Evolutionary conservation across 352 stramenopile genomes (phyloP).

Genomic region (Phytophthora idaei): DNA sequence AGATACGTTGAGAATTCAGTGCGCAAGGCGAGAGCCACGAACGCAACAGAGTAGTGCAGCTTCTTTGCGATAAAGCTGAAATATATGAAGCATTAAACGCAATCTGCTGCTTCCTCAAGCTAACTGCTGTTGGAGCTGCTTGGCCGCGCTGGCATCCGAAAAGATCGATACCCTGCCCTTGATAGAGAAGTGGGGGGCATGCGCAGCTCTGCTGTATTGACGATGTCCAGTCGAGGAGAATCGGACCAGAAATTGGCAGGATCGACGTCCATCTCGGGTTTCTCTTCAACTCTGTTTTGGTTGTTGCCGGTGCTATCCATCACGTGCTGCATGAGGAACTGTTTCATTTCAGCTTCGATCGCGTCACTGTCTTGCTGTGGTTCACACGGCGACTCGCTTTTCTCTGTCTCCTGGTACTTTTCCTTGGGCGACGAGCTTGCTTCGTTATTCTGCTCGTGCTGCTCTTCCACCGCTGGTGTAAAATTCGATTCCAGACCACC

Average conservation of each 20-base stretch:
- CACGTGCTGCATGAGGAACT: conserved; percentile 46
- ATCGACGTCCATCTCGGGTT: conserved; percentile 26
- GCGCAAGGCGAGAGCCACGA: conserved; percentile 14
- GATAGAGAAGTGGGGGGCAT: conserved; percentile 53
- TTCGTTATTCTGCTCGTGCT: conserved; percentile 18
- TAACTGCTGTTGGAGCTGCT: conserved; percentile 23
- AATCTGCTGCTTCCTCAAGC: conserved; percentile 1
- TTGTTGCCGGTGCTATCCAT: conserved; percentile 15
- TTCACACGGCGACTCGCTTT: conserved; percentile 13
- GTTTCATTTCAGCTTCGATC: conserved; percentile 68
- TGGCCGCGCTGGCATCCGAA: conserved; percentile 50
- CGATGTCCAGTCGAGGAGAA: conserved; percentile 49
- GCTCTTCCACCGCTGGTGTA: not conserved
- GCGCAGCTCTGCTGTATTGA: conserved; percentile 58
- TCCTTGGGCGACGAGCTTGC: conserved; percentile 6
- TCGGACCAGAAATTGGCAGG: conserved; percentile 33
- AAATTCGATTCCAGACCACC: conserved; percentile 1
- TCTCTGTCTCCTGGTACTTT: not conserved
- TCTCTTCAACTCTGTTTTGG: conserved; percentile 22
- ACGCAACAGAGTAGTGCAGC: not conserved
- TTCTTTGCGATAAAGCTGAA: not conserved
- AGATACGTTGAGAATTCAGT: conserved; percentile 52
- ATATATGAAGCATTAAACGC: conserved; percentile 1
- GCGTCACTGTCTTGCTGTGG: conserved; percentile 38
- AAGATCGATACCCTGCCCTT: conserved; percentile 53